Conservation (phyloP, 805 yeast species). For the Dipodascus albidus region DNA sequence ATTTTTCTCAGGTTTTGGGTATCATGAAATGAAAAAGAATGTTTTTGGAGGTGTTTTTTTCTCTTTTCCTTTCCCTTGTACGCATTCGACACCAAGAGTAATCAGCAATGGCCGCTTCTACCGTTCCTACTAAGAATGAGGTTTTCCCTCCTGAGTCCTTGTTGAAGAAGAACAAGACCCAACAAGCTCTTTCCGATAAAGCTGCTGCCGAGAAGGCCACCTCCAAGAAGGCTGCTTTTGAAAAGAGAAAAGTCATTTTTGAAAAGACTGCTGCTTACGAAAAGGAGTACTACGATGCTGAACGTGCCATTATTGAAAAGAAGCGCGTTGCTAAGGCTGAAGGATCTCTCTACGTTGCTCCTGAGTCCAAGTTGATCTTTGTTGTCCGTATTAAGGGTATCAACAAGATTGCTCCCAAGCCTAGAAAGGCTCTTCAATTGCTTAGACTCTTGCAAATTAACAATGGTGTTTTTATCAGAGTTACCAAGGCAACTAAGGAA, state of each 20-base stretch:
- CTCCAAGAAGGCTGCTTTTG: constrained; percentile 14
- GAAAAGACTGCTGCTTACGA: constrained; percentile 96
- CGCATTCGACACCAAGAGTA: constrained; percentile 1
- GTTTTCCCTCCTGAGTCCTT: constrained; percentile 43
- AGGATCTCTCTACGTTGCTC: constrained; percentile 86
- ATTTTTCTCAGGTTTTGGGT: constrained; percentile 1
- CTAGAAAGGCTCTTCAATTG: constrained; percentile 70
- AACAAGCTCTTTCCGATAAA: constrained; percentile 44
- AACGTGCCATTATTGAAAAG: constrained; percentile 67
- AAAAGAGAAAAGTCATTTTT: constrained; percentile 45
- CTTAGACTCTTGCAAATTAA: constrained; percentile 70
- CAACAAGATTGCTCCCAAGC: constrained; percentile 77
- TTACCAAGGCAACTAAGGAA: constrained; percentile 72
- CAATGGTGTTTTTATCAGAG: constrained; percentile 68
- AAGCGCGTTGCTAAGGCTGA: constrained; percentile 90
- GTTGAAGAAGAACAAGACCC: constrained; percentile 48
- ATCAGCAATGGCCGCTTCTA: constrained; percentile 8
- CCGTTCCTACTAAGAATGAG: constrained; percentile 19
- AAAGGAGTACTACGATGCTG: constrained; percentile 87
- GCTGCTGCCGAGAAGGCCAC: constrained; percentile 32
- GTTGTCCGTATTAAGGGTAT: constrained; percentile 99
- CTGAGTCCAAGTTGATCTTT: constrained; percentile 89
- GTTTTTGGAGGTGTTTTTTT: background rate
- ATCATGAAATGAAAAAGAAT: background rate
- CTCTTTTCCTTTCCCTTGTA: constrained; percentile 1